These are phyloP conservation scores for Lasiodiplodia hormozganensis DNA, from an alignment of 2,329 filamentous ascomycete genomes.

Conservation along the genomic window DNA sequence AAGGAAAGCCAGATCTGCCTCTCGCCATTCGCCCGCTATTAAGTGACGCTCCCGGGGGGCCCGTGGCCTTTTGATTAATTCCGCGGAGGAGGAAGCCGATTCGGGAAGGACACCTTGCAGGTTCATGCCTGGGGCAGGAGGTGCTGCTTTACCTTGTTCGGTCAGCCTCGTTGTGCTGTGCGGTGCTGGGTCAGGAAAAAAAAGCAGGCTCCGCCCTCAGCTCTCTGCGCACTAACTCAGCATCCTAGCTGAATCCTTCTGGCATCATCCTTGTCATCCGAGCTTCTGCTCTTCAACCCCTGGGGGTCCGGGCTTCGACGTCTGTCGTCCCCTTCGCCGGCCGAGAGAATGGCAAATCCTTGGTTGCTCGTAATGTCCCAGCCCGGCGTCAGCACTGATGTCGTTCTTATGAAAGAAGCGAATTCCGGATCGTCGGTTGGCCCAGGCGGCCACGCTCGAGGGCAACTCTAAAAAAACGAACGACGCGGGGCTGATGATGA, in stretches of 20 bases:
- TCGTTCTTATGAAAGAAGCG: background rate
- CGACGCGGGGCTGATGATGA: constrained; percentile 24
- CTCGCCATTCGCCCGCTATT: background rate
- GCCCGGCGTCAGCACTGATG: constrained; percentile 1
- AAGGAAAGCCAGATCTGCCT: background rate
- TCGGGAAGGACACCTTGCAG: constrained; percentile 3
- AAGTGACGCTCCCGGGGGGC: background rate
- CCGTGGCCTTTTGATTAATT: constrained; percentile 15
- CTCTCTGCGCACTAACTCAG: background rate
- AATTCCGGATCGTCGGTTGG: constrained; percentile 18
- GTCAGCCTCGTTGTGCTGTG: background rate
- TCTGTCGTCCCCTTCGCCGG: background rate
- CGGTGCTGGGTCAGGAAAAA: no score
- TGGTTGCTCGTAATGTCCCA: background rate
- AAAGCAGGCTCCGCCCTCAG: constrained; percentile 3
- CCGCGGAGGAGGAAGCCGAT: constrained; percentile 14
- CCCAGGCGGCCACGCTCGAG: constrained; percentile 12
- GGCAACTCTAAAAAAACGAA: constrained; percentile 20
- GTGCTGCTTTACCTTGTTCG: constrained; percentile 15
- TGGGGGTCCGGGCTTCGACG: background rate
- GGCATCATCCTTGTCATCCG: constrained; percentile 14
- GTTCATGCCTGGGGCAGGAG: constrained; percentile 5
- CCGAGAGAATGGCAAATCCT: background rate
- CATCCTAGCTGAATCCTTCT: background rate
- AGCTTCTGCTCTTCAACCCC: background rate